phyloP scores from a whole-genome alignment of 352 stramenopile species.

The Globisporangium viniferum region DNA sequence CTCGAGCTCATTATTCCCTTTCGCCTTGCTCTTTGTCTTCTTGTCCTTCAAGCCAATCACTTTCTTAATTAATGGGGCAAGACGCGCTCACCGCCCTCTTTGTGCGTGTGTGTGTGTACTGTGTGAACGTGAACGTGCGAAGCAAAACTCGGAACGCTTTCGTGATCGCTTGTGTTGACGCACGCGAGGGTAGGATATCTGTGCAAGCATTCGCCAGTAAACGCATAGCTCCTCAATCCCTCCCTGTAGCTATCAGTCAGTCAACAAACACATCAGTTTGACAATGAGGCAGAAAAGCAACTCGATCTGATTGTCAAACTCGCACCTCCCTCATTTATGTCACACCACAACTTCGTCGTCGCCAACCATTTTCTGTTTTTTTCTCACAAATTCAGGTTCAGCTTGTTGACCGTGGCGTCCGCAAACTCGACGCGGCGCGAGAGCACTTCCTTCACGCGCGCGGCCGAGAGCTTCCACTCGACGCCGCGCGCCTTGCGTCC shows the following conservation, averaged over 20 bases:
- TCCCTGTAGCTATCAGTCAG: background rate
- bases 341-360: background rate
- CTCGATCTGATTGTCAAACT: background rate
- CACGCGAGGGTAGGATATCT: background rate
- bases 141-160: background rate
- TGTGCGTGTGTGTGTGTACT: too few species aligned
- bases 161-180: background rate
- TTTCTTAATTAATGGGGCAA: too few species aligned
- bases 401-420: conserved; percentile 59
- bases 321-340: background rate
- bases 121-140: too few species aligned
- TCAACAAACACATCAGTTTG: background rate
- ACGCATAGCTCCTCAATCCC: background rate
- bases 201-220: too few species aligned
- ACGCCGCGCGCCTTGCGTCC: conserved; percentile 61
- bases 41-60: too few species aligned
- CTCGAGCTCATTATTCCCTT: background rate
- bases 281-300: background rate
- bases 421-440: conserved; percentile 76
- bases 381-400: conserved; percentile 33
- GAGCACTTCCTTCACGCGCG: conserved; percentile 73
- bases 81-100: too few species aligned
- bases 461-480: conserved; percentile 62
- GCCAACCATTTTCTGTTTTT: background rate
- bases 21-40: background rate